Evolutionary conservation across 257 asterid genomes (phyloP), one percentile per base, ranked within the genome.

Genomic region (Solanum arcanum): DNA sequence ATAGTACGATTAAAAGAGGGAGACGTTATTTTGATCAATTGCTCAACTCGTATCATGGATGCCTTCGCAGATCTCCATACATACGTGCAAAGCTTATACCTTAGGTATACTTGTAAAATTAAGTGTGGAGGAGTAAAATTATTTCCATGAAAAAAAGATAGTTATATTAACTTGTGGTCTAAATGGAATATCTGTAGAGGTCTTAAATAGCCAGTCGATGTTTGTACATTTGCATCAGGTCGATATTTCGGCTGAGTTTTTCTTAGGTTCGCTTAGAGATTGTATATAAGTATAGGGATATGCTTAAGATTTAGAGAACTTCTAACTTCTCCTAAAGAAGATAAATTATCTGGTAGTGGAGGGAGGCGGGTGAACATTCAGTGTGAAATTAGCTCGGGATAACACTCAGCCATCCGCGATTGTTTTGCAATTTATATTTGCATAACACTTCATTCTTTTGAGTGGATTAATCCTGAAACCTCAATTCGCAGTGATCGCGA

Each of bases 401-500:
- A 59, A 59, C 25, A 21, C 66, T 9, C 66, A 59, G 66, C 27
- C 66, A 59, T 47, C 7, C 3, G 18, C 25, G 12, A 76, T 76
- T 39, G 0, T 7, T 39, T 39, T 39, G 42, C 42, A 39, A 39
- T 39, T 39, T 8, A 39, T 7, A 39, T 7, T 37, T 44, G 83
- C 37, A 25, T 6, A 1, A 42, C 23, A 2, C 37, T 41, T 76
- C 13, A 31, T 76, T 76, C 66, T 77, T 68, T 68, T 77, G 60
- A 16, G 41, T 78, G 64, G 41, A 46, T 78, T 47, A 25, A 72
- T 47, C 72, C 37, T 46, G 52, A 49, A 47, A 87, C 41, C 41
- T 46, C 42, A 27, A 78, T 44, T 88, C 89, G 88, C 90, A 95
- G 98, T 95, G 39, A 86, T 84, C 16, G 98, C 94, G 52, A 92